Percentiles rank a stretch among this genome's conserved stretches.
These are phyloP conservation scores for Croton setiger DNA, from an alignment of 441 rosid genomes.

Conservation along the genomic window DNA sequence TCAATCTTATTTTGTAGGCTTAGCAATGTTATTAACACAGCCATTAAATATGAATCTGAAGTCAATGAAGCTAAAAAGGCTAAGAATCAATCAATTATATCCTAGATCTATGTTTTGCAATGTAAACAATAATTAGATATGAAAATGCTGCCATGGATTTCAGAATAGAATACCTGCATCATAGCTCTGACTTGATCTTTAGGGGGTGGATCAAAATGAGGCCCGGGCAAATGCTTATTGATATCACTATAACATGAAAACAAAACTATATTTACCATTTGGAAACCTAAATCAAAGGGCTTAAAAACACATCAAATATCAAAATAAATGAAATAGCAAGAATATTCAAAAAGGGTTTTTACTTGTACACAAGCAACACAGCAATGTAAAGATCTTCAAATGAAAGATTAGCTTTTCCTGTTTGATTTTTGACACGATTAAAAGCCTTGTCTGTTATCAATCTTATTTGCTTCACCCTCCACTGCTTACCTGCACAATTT, in stretches of 20 bases:
- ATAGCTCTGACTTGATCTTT: constrained; percentile 52
- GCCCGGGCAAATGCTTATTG: constrained; percentile 86
- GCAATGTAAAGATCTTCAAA: constrained; percentile 89
- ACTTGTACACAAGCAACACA: constrained; percentile 84
- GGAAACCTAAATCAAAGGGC: not conserved
- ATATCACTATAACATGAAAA: constrained; percentile 52
- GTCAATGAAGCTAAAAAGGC: too few species aligned
- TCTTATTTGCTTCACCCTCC: constrained; percentile 71
- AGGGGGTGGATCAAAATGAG: constrained; percentile 95
- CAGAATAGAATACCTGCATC: constrained; percentile 48
- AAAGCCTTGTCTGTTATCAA: constrained; percentile 63
- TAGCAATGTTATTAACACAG: too few species aligned
- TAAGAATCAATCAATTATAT: too few species aligned
- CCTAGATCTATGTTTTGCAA: too few species aligned
- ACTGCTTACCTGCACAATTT: constrained; percentile 58
- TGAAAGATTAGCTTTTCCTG: constrained; percentile 51
- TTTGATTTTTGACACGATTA: constrained; percentile 42
- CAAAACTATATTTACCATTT: not conserved
- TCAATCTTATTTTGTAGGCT: too few species aligned
- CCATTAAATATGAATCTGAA: too few species aligned
- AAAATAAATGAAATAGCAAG: not conserved
- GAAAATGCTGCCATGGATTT: too few species aligned
- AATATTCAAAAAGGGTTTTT: constrained; percentile 7
- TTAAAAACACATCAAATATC: not conserved
- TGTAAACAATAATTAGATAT: too few species aligned